A percentile compares a stretch with the other conserved stretches of the same genome.
Conservation (phyloP, 1,139 yeast genomes). For the Hemisphaericaspora xylofermentans region DNA sequence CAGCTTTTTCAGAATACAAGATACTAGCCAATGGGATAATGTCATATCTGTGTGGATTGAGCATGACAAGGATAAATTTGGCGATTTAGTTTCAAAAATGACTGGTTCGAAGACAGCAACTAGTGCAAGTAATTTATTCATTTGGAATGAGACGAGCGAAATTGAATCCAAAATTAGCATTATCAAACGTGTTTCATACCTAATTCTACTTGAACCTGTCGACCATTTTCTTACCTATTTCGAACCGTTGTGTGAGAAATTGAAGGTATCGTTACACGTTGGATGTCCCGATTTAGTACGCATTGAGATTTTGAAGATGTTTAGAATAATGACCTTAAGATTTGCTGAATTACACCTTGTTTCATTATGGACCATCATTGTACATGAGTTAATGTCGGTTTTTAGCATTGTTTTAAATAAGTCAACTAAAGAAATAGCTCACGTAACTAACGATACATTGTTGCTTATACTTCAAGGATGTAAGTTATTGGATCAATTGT, state of each 20-base stretch:
- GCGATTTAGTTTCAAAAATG: constrained; percentile 53
- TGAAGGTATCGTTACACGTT: constrained; percentile 42
- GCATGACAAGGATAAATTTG: constrained; percentile 57
- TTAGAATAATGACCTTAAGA: constrained; percentile 63
- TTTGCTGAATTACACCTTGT: constrained; percentile 64
- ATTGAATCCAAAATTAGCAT: constrained; percentile 48
- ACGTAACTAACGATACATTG: constrained; percentile 39
- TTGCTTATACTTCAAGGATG: constrained; percentile 56
- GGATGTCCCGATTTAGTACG: constrained; percentile 36
- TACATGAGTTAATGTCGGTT: constrained; percentile 56
- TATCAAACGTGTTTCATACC: constrained; percentile 59
- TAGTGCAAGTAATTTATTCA: constrained; percentile 53
- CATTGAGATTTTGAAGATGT: constrained; percentile 51
- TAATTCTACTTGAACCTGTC: constrained; percentile 59
- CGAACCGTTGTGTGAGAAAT: constrained; percentile 50
- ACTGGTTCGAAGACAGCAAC: constrained; percentile 46
- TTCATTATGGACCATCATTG: constrained; percentile 70
- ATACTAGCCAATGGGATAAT: constrained; percentile 45
- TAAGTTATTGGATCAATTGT: constrained; percentile 72
- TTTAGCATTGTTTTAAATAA: constrained; percentile 43
- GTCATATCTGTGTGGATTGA: constrained; percentile 57
- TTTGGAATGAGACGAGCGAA: constrained; percentile 74
- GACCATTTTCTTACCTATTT: constrained; percentile 53
- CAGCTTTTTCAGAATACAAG: constrained; percentile 39
- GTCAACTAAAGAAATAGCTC: constrained; percentile 29